Base-by-base conservation (phyloP, 2,329 filamentous ascomycete species). In the Talaromyces sp. region DNA sequence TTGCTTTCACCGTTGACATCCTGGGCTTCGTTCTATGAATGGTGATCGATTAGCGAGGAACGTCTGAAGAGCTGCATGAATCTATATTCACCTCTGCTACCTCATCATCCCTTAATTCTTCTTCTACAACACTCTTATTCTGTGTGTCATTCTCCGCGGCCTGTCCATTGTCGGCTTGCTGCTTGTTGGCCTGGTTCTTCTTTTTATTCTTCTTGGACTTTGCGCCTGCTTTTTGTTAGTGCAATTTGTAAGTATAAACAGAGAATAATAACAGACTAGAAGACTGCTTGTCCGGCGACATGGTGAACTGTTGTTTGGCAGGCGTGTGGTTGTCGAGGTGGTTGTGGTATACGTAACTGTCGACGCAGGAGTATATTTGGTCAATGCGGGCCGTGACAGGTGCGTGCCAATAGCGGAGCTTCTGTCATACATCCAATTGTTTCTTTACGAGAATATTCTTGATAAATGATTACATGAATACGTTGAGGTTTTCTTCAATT, bases 161-260 rank as follows among this genome's bases (percentile, higher is more conserved):
- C 5, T 70, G 62, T 58, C 78, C 77, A 17, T 76, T 76, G 66
- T 78, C 79, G 22, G 70, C 68, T 66, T 80, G 78, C 22, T 72
- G 70, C 71, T 83, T 85, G 64, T 74, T 76, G 66, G 75, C 75
- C 68, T 77, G 78, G 77, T 85, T 85, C 76, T 84, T 87, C 79
- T 84, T 85, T 74, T 83, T 86, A 75, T 81, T 85, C 73, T 82
- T 85, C 78, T 85, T 87, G 72, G 83, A 83, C 72, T 81, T 86
- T 61, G 78, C 72, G 70, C 77, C 79, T 81, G 68, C 67, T 71
- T 19, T 56, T 11, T 15, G 37, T 50, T 31, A 35, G 37, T 49
- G 35, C 1, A 15, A 17, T 66, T 61, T 66, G 75, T 17, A 11
- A 67, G 22, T 22, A 76, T 69, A 58, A 43, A 54, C 22, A 65